Evolutionary conservation across 495 filamentous ascomycete genomes (phyloP).

Genomic region (Thozetella sp.): DNA sequence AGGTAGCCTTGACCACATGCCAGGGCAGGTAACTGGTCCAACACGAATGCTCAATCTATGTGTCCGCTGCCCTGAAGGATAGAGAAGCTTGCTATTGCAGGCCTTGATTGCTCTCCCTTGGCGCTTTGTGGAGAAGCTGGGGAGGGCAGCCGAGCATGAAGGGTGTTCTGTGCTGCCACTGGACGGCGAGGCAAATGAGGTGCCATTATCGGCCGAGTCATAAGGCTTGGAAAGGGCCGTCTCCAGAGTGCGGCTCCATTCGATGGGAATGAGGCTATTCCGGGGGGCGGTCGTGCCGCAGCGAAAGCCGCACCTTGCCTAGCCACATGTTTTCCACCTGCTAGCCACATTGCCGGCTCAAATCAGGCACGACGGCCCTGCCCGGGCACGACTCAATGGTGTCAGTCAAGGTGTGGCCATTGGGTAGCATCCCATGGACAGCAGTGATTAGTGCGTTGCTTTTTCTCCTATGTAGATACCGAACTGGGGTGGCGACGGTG

Average conservation of each 20-base stretch:
- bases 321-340: neutral
- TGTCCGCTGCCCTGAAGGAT: neutral
- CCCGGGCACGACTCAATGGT: neutral
- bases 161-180: neutral
- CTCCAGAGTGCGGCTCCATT: neutral
- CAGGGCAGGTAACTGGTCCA: neutral
- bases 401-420: too few species aligned
- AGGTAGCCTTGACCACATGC: neutral
- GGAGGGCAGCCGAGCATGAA: neutral
- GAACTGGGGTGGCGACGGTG: neutral
- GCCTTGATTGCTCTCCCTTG: neutral
- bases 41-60: neutral
- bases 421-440: too few species aligned
- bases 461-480: neutral
- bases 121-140: neutral
- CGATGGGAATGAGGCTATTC: neutral
- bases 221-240: neutral
- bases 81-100: neutral
- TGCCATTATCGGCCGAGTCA: neutral
- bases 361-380: neutral
- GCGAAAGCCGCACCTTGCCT: neutral
- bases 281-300: neutral
- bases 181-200: neutral
- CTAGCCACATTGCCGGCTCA: slow-evolving; percentile 1
- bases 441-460: too few species aligned